A percentile compares a stretch with the other conserved stretches of the same genome.
These are phyloP conservation scores for Helotiales sp. DNA, from an alignment of 2,329 filamentous ascomycete genomes.

Conservation along the genomic window DNA sequence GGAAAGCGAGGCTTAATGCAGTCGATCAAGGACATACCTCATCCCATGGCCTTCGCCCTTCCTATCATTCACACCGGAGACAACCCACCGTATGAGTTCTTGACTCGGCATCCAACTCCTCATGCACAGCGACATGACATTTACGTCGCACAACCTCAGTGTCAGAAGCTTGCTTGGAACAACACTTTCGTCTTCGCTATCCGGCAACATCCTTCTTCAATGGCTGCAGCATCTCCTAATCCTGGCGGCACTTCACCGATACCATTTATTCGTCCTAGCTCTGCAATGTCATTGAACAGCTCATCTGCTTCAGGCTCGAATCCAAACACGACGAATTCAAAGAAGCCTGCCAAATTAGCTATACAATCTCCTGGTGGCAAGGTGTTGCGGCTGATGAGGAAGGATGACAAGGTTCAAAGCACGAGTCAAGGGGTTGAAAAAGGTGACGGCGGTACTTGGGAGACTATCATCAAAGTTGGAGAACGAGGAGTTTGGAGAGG, in stretches of 20 bases:
- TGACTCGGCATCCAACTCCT: constrained; percentile 89
- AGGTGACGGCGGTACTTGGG: constrained; percentile 76
- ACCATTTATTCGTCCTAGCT: constrained; percentile 60
- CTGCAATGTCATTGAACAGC: constrained; percentile 64
- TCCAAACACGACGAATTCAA: constrained; percentile 54
- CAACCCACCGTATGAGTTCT: constrained; percentile 92
- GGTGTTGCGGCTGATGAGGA: constrained; percentile 83
- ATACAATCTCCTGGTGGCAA: constrained; percentile 94
- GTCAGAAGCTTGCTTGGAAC: constrained; percentile 81
- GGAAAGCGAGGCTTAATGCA: constrained; percentile 96
- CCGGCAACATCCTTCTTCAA: constrained; percentile 80
- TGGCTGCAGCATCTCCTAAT: constrained; percentile 41
- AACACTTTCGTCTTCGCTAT: constrained; percentile 98
- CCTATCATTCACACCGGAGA: constrained; percentile 88
- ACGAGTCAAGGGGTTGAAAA: constrained; percentile 50
- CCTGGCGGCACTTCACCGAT: constrained; percentile 47
- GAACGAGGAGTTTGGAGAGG: constrained; percentile 81
- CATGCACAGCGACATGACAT: constrained; percentile 97
- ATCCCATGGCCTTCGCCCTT: constrained; percentile 85
- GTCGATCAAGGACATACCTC: constrained; percentile 93
- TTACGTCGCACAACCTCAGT: constrained; percentile 96
- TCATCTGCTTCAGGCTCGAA: constrained; percentile 58
- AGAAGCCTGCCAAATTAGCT: constrained; percentile 92
- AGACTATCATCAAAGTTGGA: constrained; percentile 88
- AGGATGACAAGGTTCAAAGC: constrained; percentile 59